Percentiles rank a stretch among this genome's conserved stretches.
Conservation (phyloP, 768 basidiomycete genomes). For the Suillus alpinus region DNA sequence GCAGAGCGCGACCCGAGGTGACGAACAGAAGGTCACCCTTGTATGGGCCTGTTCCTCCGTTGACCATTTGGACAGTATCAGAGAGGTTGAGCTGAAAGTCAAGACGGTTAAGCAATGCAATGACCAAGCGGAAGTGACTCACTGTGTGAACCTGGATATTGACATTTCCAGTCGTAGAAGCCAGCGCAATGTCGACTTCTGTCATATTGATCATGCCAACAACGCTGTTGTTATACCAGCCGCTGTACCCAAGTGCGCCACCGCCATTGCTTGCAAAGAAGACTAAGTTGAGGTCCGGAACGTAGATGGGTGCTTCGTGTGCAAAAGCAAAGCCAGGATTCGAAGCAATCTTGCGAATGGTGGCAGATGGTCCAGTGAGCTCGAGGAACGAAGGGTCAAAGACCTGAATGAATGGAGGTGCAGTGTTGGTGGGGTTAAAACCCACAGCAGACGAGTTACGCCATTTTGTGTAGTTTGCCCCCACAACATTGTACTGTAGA, state of each 20-base stretch:
- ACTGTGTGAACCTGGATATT: constrained; percentile 48
- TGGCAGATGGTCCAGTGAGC: constrained; percentile 54
- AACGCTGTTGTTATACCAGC: constrained; percentile 60
- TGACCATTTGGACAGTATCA: constrained; percentile 64
- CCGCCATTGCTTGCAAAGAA: constrained; percentile 73
- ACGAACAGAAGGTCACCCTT: constrained; percentile 58
- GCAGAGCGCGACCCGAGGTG: constrained; percentile 61
- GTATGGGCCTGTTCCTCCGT: constrained; percentile 67
- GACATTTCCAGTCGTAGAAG: constrained; percentile 34
- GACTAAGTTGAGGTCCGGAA: constrained; percentile 57
- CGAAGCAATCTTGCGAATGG: constrained; percentile 55
- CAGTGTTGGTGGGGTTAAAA: constrained; percentile 57
- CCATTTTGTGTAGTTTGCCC: constrained; percentile 34
- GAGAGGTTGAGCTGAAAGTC: constrained; percentile 51
- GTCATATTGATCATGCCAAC: constrained; percentile 61
- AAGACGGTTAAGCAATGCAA: constrained; percentile 8
- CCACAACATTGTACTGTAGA: constrained; percentile 45
- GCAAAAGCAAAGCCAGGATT: constrained; percentile 64
- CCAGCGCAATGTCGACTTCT: constrained; percentile 48
- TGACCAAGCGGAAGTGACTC: constrained; percentile 7
- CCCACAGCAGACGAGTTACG: constrained; percentile 31
- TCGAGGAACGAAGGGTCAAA: constrained; percentile 49
- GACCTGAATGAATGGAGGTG: constrained; percentile 54
- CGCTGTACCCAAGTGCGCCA: constrained; percentile 59
- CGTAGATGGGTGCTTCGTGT: constrained; percentile 71